phyloP scores from a whole-genome alignment of 768 basidiomycete genomes.

The Pholiota molesta region DNA sequence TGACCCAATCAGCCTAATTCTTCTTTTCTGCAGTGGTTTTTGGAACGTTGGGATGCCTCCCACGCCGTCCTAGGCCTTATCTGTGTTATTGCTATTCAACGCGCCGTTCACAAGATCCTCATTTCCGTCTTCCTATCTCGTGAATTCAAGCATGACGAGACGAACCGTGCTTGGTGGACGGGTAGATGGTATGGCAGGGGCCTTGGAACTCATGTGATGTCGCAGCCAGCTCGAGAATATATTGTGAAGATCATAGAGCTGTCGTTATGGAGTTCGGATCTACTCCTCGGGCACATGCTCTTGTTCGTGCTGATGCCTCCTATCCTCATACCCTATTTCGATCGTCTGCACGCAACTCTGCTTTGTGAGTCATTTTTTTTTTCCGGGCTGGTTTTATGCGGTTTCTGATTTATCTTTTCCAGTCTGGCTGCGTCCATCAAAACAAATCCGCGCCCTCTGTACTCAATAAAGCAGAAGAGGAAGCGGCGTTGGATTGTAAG shows the following conservation, averaged over 20 bases:
- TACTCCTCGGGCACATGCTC: slow-evolving; percentile 84
- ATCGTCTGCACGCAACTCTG: slow-evolving; percentile 87
- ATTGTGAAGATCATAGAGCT: slow-evolving; percentile 98
- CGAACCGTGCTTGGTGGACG: slow-evolving; percentile 99
- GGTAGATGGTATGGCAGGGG: slow-evolving; percentile 97
- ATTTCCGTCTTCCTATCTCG: slow-evolving; percentile 94
- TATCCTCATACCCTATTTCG: slow-evolving; percentile 87
- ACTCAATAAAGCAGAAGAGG: slow-evolving; percentile 85
- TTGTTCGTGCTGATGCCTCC: slow-evolving; percentile 91
- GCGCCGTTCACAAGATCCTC: slow-evolving; percentile 90
- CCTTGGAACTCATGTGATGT: slow-evolving; percentile 88
- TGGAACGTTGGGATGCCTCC: slow-evolving; percentile 89
- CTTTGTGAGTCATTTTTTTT: slow-evolving; percentile 80
- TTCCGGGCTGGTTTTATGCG: background rate
- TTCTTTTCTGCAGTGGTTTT: slow-evolving; percentile 73
- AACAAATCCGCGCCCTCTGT: slow-evolving; percentile 91
- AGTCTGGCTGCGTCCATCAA: slow-evolving; percentile 96
- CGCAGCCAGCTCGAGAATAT: slow-evolving; percentile 97
- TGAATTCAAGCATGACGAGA: slow-evolving; percentile 99
- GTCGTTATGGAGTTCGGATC: slow-evolving; percentile 93
- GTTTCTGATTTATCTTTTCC: slow-evolving; percentile 22
- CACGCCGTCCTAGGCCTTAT: slow-evolving; percentile 95
- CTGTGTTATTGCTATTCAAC: slow-evolving; percentile 88
- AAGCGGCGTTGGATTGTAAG: slow-evolving; percentile 90
- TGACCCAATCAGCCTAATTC: slow-evolving; percentile 17